These are phyloP conservation scores for Curvularia verruculosa DNA, from an alignment of 2,329 filamentous ascomycete species.

Conservation along the genomic window DNA sequence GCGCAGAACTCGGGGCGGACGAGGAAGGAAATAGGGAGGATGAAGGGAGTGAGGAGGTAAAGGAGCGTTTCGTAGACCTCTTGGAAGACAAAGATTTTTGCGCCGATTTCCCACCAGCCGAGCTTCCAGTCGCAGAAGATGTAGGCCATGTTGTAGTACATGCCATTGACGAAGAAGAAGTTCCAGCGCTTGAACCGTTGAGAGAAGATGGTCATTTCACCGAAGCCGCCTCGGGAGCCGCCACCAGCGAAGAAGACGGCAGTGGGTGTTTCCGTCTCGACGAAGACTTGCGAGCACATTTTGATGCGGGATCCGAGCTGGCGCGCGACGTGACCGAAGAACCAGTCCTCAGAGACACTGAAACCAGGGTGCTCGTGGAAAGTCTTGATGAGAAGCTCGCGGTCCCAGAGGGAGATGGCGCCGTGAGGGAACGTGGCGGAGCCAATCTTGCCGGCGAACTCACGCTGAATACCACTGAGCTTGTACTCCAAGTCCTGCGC, in stretches of 20 bases:
- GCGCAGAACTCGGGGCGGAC: conserved; percentile 52
- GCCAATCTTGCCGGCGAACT: conserved; percentile 54
- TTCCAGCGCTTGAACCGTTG: conserved; percentile 60
- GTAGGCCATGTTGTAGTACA: conserved; percentile 57
- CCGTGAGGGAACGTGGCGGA: conserved; percentile 59
- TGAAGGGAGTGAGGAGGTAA: conserved; percentile 54
- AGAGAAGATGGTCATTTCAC: conserved; percentile 60
- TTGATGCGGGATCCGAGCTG: conserved; percentile 54
- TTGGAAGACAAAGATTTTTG: conserved; percentile 58
- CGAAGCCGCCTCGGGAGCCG: conserved; percentile 55
- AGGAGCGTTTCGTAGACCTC: conserved; percentile 58
- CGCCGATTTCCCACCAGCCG: conserved; percentile 57
- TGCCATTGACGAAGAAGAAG: conserved; percentile 59
- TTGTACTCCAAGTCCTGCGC: conserved; percentile 62
- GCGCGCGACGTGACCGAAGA: conserved; percentile 57
- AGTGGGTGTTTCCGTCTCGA: conserved; percentile 58
- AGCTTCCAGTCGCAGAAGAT: conserved; percentile 57
- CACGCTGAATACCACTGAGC: conserved; percentile 55
- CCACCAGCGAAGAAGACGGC: conserved; percentile 52
- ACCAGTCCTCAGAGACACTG: conserved; percentile 60
- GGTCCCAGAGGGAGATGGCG: conserved; percentile 58
- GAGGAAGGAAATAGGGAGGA: conserved; percentile 55
- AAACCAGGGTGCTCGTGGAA: conserved; percentile 59
- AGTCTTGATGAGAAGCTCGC: conserved; percentile 53
- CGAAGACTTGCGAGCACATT: conserved; percentile 59